Evolutionary conservation across 164 flowering plant genomes (phyloP).

Genomic region (Pachysandra terminalis): DNA sequence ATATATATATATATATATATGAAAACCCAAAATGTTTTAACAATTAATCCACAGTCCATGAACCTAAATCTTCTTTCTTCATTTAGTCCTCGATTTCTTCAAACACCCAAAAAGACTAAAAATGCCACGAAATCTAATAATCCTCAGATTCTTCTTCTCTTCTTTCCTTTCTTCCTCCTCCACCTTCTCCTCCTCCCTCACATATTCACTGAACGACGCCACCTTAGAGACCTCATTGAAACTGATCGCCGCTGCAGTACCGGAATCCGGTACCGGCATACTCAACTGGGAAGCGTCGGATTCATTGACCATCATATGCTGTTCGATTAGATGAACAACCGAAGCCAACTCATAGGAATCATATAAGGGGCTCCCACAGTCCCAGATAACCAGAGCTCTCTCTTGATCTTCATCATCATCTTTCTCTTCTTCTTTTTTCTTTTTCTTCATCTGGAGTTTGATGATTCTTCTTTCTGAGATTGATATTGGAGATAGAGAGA

Average conservation of each 20-base stretch:
- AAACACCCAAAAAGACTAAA: not conserved
- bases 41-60: too few relatives aligned
- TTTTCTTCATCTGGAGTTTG: too few relatives aligned
- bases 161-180: slow-evolving; percentile 1
- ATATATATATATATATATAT: too few relatives aligned
- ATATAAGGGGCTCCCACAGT: slow-evolving; percentile 40
- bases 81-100: too few relatives aligned
- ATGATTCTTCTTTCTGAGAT: too few relatives aligned
- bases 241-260: not conserved
- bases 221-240: not conserved
- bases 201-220: not conserved
- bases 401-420: too few relatives aligned
- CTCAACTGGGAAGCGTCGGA: too few relatives aligned
- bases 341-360: slow-evolving; percentile 40
- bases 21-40: too few relatives aligned
- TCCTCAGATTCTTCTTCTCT: slow-evolving; percentile 4
- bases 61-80: too few relatives aligned
- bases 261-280: not conserved
- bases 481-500: too few relatives aligned
- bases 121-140: not conserved
- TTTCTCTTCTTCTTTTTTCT: slow-evolving; percentile 1
- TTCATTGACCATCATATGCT: slow-evolving; percentile 30
- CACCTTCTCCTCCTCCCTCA: slow-evolving; percentile 14
- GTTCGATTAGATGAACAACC: slow-evolving; percentile 30
- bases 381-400: slow-evolving; percentile 25